These are phyloP conservation scores for Trametes meyenii DNA, from an alignment of 768 basidiomycete genomes.

Conservation along the genomic window DNA sequence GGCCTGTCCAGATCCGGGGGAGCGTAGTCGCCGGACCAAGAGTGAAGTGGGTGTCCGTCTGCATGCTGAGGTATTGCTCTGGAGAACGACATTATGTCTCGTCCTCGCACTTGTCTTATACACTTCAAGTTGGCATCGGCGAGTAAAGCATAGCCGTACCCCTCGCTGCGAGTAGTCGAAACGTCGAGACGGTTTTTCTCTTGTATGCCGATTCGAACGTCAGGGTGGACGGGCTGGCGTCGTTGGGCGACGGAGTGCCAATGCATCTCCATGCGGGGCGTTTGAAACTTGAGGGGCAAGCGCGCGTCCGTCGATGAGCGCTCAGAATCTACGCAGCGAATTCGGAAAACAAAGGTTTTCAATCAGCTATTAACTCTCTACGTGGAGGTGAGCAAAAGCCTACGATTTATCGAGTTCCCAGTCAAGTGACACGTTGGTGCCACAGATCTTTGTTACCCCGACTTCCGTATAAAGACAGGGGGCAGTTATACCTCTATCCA, in stretches of 20 bases:
- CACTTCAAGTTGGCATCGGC: conserved; percentile 11
- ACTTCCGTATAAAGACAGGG: conserved; percentile 1
- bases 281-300: not conserved
- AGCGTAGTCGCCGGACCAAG: conserved; percentile 43
- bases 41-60: conserved; percentile 12
- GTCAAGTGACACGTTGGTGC: not conserved
- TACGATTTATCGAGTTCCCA: not conserved
- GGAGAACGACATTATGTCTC: not conserved
- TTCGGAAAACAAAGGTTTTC: not conserved
- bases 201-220: conserved; percentile 21
- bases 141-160: conserved; percentile 13
- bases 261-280: not conserved
- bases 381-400: conserved; percentile 4
- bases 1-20: conserved; percentile 73
- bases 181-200: conserved; percentile 8
- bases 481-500: not conserved
- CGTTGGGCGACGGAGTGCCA: not conserved
- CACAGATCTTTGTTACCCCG: not conserved
- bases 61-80: conserved; percentile 58
- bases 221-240: not conserved
- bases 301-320: conserved; percentile 6
- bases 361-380: conserved; percentile 25
- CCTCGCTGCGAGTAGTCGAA: not conserved
- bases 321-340: not conserved
- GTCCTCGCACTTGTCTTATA: conserved; percentile 10